Percentiles rank a stretch among this genome's conserved stretches.
phyloP scores from a whole-genome alignment of 768 basidiomycete species.

The Serendipita indica region DNA sequence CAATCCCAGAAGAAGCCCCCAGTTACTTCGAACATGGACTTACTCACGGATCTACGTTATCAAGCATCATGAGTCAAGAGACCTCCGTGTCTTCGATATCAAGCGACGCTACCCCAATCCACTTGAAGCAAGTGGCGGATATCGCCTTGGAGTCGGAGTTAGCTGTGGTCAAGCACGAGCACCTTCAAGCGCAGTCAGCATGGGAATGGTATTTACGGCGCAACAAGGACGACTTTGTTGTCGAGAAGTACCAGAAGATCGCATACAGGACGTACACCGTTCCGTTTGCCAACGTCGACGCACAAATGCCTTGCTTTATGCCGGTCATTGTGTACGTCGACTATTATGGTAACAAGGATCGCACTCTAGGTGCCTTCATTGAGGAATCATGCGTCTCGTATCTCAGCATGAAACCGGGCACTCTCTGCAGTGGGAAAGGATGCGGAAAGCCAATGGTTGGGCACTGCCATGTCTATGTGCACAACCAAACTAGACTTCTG shows the following conservation, averaged over 20 bases:
- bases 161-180: slow-evolving; percentile 56
- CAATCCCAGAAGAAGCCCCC: slow-evolving; percentile 8
- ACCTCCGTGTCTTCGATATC: slow-evolving; percentile 2
- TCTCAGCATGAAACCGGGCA: slow-evolving; percentile 29
- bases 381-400: slow-evolving; percentile 62
- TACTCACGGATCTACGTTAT: background rate
- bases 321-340: slow-evolving; percentile 58
- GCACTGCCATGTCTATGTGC: slow-evolving; percentile 84
- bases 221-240: slow-evolving; percentile 71
- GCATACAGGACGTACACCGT: slow-evolving; percentile 64
- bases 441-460: slow-evolving; percentile 68
- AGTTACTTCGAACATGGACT: slow-evolving; percentile 10
- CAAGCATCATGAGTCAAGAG: background rate
- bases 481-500: slow-evolving; percentile 68
- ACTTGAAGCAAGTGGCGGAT: slow-evolving; percentile 48
- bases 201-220: slow-evolving; percentile 94
- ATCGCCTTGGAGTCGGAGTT: slow-evolving; percentile 63
- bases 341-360: slow-evolving; percentile 88
- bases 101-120: slow-evolving; percentile 22
- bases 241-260: slow-evolving; percentile 88
- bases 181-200: slow-evolving; percentile 73
- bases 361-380: slow-evolving; percentile 85
- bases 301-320: slow-evolving; percentile 41
- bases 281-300: slow-evolving; percentile 52
- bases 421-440: slow-evolving; percentile 66